A percentile compares a stretch with the other conserved stretches of the same genome.
Conservation (phyloP, 164 flowering plant species). For the Magnolia changhungtana region DNA sequence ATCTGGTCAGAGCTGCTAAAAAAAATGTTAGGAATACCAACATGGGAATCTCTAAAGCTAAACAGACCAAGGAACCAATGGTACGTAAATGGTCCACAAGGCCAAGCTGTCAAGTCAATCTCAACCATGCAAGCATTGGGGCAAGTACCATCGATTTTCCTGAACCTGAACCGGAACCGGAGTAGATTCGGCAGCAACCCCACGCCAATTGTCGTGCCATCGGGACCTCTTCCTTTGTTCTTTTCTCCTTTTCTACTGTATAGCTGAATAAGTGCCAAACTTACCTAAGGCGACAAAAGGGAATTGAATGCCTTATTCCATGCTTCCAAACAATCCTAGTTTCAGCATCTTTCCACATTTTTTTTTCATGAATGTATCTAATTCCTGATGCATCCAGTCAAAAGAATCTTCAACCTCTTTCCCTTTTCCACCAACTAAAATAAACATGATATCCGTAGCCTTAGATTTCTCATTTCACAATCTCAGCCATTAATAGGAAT, state of each 20-base stretch:
- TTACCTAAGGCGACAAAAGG: conserved; percentile 54
- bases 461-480: conserved; percentile 17
- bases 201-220: too few relatives aligned
- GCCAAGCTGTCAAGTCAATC: too few relatives aligned
- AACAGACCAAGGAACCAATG: too few relatives aligned
- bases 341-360: conserved; percentile 42
- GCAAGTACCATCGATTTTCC: too few relatives aligned
- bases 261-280: conserved; percentile 81
- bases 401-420: conserved; percentile 43
- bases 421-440: conserved; percentile 12
- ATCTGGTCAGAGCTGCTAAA: too few relatives aligned
- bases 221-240: background rate
- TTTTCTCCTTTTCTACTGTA: conserved; percentile 22
- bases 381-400: conserved; percentile 62
- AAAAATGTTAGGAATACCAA: too few relatives aligned
- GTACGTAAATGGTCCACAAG: too few relatives aligned
- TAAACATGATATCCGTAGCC: background rate
- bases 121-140: too few relatives aligned
- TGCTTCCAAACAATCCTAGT: conserved; percentile 47
- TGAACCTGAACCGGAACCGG: too few relatives aligned
- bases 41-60: too few relatives aligned
- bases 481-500: conserved; percentile 8
- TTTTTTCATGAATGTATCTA: conserved; percentile 29
- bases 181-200: too few relatives aligned
- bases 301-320: conserved; percentile 68